These are phyloP conservation scores for Neopestalotiopsis sp. DNA, from an alignment of 2,329 filamentous ascomycete genomes.

Conservation along the genomic window DNA sequence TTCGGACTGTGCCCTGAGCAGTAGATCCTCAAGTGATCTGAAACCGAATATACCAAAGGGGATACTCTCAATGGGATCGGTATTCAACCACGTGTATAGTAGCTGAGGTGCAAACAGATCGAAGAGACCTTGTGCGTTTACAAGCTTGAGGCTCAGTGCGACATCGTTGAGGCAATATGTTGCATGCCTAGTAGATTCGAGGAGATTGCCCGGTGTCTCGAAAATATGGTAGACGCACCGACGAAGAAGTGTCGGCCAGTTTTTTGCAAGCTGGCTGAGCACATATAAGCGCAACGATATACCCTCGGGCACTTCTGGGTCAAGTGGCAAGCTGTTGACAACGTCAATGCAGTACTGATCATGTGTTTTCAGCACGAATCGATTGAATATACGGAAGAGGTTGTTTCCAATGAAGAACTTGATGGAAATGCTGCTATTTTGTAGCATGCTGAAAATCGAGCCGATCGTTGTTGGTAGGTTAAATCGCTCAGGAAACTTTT, in stretches of 20 bases:
- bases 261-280: conserved; percentile 76
- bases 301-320: conserved; percentile 75
- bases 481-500: conserved; percentile 67
- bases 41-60: conserved; percentile 90
- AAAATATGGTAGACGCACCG: conserved; percentile 93
- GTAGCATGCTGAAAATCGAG: conserved; percentile 75
- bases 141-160: conserved; percentile 67
- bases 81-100: conserved; percentile 86
- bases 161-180: conserved; percentile 72
- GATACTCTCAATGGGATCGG: conserved; percentile 69
- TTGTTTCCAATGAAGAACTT: conserved; percentile 76
- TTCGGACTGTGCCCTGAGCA: conserved; percentile 76
- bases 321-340: conserved; percentile 75
- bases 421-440: conserved; percentile 68
- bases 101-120: conserved; percentile 85
- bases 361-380: conserved; percentile 83
- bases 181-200: conserved; percentile 70
- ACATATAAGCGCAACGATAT: conserved; percentile 83
- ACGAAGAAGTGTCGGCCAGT: conserved; percentile 85
- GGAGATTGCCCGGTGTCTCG: conserved; percentile 80
- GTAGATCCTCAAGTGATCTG: conserved; percentile 66
- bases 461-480: conserved; percentile 67
- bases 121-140: conserved; percentile 75
- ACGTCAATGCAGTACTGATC: conserved; percentile 86
- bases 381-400: conserved; percentile 76